Evolutionary conservation across 2,329 filamentous ascomycete genomes (phyloP), one percentile per base, ranked within the genome.

Genomic region (Trichoderma gracile): DNA sequence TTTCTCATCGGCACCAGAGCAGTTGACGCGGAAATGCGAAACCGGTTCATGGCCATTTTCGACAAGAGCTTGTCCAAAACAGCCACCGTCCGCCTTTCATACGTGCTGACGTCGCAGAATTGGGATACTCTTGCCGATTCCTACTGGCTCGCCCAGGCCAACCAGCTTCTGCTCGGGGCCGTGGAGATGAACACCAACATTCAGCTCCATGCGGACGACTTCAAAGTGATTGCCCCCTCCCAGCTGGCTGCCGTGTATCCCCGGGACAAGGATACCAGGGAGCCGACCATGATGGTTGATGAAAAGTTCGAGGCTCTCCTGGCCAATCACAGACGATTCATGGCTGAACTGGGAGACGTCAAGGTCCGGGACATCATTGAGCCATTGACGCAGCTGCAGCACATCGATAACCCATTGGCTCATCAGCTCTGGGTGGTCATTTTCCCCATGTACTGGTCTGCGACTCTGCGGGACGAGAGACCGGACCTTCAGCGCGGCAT

Each of bases 101-200:
- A 97, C 77, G 89, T 98, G 4, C 85, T 99, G 63, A 89, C 88
- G 0, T 90, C 91, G 25, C 96, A 99, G 75, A 98, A 98, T 71
- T 99, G 95, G 95, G 94, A 98, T 74, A 96, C 92, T 0, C 82
- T 99, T 54, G 88, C 88, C 2, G 95, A 99, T 71, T 96, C 92
- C 1, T 99, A 96, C 79, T 99, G 96, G 96, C 81, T 99, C 56
- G 89, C 93, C 46, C 95, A 99, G 77, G 94, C 96, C 40, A 93
- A 93, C 19, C 95, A 99, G 72, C 82, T 99, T 46, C 86, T 99
- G 63, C 86, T 99, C 68, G 93, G 95, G 17, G 93, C 92, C 7
- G 85, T 98, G 47, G 95, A 99, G 74, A 89, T 92, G 82, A 92
- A 90, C 69, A 84, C 85, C n/a, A 82, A 85, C 15, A 86, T 92